These are phyloP conservation scores for Closterium sp. DNA, from an alignment of 139 green algal genomes.

Conservation along the genomic window DNA sequence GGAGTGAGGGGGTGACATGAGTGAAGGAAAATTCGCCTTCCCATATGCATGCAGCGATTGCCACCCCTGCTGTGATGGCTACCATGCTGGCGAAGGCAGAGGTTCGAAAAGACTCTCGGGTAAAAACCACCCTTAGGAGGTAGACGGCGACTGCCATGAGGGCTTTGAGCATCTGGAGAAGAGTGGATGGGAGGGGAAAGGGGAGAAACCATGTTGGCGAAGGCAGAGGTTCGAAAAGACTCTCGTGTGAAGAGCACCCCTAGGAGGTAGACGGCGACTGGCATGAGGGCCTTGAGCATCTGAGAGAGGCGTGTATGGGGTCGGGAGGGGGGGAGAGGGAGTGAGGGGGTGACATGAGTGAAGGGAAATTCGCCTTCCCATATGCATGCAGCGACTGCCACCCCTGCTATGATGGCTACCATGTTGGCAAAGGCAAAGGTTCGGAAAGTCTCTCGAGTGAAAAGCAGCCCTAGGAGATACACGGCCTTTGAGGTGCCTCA, in stretches of 20 bases:
- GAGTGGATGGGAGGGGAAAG: neutral
- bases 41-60: slow-evolving; percentile 60
- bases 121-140: slow-evolving; percentile 64
- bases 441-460: slow-evolving; percentile 73
- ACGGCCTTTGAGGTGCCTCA: too few relatives aligned
- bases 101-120: slow-evolving; percentile 66
- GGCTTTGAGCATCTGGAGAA: neutral
- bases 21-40: slow-evolving; percentile 71
- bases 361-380: slow-evolving; percentile 71
- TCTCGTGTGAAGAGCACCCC: slow-evolving; percentile 78
- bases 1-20: too few relatives aligned
- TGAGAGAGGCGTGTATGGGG: too few relatives aligned
- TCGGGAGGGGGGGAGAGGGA: too few relatives aligned
- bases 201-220: slow-evolving; percentile 68
- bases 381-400: slow-evolving; percentile 64
- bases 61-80: slow-evolving; percentile 83
- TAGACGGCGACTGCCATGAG: slow-evolving; percentile 70
- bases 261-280: slow-evolving; percentile 72
- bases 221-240: slow-evolving; percentile 36
- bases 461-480: slow-evolving; percentile 66
- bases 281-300: slow-evolving; percentile 94
- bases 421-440: slow-evolving; percentile 69
- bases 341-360: too few relatives aligned
- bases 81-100: slow-evolving; percentile 72
- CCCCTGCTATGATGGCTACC: slow-evolving; percentile 80